These are phyloP conservation scores for Lactarius evosmus DNA, from an alignment of 768 basidiomycete genomes.

Conservation along the genomic window DNA sequence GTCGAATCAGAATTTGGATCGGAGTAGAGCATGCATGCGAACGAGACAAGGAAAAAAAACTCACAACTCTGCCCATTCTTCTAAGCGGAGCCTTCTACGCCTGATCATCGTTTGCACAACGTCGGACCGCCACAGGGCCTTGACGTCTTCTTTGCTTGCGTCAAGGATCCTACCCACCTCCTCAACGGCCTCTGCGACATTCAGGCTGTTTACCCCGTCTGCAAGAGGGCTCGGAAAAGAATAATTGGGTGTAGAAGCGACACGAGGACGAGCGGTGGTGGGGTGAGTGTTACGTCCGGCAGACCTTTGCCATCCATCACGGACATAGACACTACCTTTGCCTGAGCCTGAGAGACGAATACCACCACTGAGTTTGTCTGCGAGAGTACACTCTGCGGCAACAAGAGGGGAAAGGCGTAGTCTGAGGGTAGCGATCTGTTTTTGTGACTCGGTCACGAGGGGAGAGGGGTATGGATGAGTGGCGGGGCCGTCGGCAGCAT, in stretches of 20 bases:
- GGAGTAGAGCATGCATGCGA: conserved; percentile 4
- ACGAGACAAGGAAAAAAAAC: conserved; percentile 40
- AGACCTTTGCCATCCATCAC: conserved; percentile 78
- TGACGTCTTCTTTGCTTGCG: conserved; percentile 59
- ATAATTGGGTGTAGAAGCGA: neutral
- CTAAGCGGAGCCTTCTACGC: conserved; percentile 68
- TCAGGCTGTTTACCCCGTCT: conserved; percentile 7
- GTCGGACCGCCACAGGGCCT: conserved; percentile 68
- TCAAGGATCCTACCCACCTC: conserved; percentile 43
- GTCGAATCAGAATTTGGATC: conserved; percentile 21
- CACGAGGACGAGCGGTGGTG: conserved; percentile 23
- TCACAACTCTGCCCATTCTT: conserved; percentile 89
- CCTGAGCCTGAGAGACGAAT: conserved; percentile 72
- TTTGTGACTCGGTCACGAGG: conserved; percentile 21
- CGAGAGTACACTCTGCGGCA: conserved; percentile 59
- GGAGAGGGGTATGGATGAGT: conserved; percentile 10
- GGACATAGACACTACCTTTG: conserved; percentile 70
- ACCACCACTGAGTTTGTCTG: conserved; percentile 71
- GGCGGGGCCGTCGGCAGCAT: neutral
- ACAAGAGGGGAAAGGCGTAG: conserved; percentile 58
- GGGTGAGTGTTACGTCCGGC: conserved; percentile 38
- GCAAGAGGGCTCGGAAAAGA: neutral
- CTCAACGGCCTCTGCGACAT: conserved; percentile 22
- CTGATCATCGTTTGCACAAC: conserved; percentile 65
- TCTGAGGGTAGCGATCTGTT: conserved; percentile 41